Evolutionary conservation across 2,329 filamentous ascomycete genomes (phyloP), one percentile per base, ranked within the genome.

Genomic region (Rutstroemia sp.): DNA sequence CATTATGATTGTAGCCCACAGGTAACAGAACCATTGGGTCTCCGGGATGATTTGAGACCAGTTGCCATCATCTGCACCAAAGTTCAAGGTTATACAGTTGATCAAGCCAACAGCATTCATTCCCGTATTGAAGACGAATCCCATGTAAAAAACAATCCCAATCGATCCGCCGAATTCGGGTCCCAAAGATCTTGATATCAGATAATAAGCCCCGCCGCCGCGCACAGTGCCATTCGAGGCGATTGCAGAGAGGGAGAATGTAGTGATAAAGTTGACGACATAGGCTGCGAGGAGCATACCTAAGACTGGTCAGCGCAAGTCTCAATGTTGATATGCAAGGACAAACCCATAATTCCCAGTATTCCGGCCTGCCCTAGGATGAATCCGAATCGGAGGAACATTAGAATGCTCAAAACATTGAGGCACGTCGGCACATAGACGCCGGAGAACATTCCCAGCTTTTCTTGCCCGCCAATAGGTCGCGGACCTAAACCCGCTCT

Each of bases 151-250:
- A 12, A 95, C 82, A 23, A 95, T 79, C 2, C 90, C 90, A 61
- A 95, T 95, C 1, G 88, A 90, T 16, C 90, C 90, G 25, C 90
- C 90, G 68, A 95, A 95, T 66, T 95, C 90, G 6, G 90, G 89
- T 0, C 90, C 90, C 3, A 95, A 74, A 46, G 88, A 92, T 59
- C 90, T 81, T 6, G 89, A 95, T 57, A 95, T 95, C 56, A 95
- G 76, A 65, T 92, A 95, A 69, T 95, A 95, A 39, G 90, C 89
- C 51, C 90, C 90, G 14, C 90, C 90, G 14, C 89, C 90, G 64
- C 89, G 85, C 56, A 95, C 90, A 48, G 91, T 92, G 25, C 90
- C 90, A 69, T 95, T 95, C 2, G 89, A 92, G 37, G 90, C 90
- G 65, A 95, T 92, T 9, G 90, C 90, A 4, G 89, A 95, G 30